A percentile compares a stretch with the other conserved stretches of the same genome.
Evolutionary conservation across 2,329 filamentous ascomycete genomes (phyloP).

Genomic region (Ramularia endophylla): DNA sequence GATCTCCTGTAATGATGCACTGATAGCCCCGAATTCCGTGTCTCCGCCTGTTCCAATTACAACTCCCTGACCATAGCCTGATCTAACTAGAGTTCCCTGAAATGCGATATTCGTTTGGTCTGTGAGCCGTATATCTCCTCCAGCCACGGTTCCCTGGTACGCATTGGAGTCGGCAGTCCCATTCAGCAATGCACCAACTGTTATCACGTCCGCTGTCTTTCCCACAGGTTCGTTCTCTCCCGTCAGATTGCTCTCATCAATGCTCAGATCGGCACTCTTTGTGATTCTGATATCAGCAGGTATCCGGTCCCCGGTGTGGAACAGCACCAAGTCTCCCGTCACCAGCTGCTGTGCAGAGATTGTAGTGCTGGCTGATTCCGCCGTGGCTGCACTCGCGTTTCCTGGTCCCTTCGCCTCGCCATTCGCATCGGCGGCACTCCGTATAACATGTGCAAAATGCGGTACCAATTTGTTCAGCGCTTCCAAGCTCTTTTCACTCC

Average conservation of each 20-base stretch:
- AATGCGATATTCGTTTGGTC: constrained; percentile 89
- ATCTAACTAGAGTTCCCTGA: constrained; percentile 95
- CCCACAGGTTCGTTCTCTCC: constrained; percentile 92
- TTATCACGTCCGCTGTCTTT: constrained; percentile 62
- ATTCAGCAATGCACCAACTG: constrained; percentile 20
- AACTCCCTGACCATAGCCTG: constrained; percentile 89
- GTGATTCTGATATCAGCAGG: constrained; percentile 95
- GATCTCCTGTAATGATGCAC: constrained; percentile 86
- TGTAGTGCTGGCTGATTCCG: constrained; percentile 72
- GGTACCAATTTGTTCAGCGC: constrained; percentile 90
- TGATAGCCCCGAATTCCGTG: constrained; percentile 95
- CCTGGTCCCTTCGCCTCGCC: constrained; percentile 48
- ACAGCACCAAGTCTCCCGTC: constrained; percentile 85
- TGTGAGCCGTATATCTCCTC: constrained; percentile 61
- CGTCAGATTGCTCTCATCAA: constrained; percentile 94
- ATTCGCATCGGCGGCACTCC: constrained; percentile 37
- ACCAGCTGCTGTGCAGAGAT: constrained; percentile 85
- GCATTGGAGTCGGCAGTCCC: constrained; percentile 16
- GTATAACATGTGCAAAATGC: constrained; percentile 91
- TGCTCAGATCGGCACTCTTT: constrained; percentile 79
- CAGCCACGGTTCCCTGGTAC: constrained; percentile 22
- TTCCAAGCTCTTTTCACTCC: constrained; percentile 95
- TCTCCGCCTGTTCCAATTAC: constrained; percentile 94
- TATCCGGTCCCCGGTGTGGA: constrained; percentile 93
- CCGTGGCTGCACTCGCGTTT: constrained; percentile 52